phyloP scores from a whole-genome alignment of 305 asterid genomes.

The Fraxinus paxiana region DNA sequence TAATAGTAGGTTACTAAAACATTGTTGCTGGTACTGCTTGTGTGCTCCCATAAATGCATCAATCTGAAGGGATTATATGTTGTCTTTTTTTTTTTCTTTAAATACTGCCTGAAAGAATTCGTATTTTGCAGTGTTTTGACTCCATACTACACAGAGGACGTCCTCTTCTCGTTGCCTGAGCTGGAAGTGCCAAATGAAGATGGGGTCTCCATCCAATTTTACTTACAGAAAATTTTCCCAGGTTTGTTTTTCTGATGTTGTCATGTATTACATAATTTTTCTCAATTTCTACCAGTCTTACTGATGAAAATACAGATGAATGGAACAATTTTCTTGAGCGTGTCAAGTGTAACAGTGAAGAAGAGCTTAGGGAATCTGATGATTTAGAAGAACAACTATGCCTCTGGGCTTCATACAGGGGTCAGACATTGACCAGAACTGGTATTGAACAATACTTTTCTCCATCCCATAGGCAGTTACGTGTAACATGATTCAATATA shows the following conservation, averaged over 20 bases:
- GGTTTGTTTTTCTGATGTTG: constrained; percentile 48
- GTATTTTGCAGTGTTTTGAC: constrained; percentile 63
- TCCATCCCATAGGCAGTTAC: neutral
- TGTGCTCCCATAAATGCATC: neutral
- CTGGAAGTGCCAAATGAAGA: constrained; percentile 92
- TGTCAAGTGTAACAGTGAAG: constrained; percentile 56
- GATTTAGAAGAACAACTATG: constrained; percentile 86
- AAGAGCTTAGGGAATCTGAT: constrained; percentile 71
- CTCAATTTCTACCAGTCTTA: constrained; percentile 21
- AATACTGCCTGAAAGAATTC: neutral
- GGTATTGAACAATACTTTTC: constrained; percentile 39
- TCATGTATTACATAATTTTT: constrained; percentile 4
- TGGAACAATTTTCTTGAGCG: constrained; percentile 99
- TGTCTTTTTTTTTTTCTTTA: neutral
- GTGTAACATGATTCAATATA: neutral
- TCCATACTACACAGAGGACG: constrained; percentile 95
- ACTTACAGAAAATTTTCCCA: constrained; percentile 94
- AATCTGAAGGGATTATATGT: neutral
- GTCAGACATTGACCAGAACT: constrained; percentile 93
- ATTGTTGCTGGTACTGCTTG: neutral
- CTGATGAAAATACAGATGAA: constrained; percentile 54
- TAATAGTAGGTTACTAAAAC: neutral
- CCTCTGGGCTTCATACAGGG: constrained; percentile 98
- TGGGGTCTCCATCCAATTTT: constrained; percentile 94
- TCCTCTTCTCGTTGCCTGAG: constrained; percentile 85